Evolutionary conservation across 1,284 basidiomycete species (phyloP).

Genomic region (Golubevia sp.): DNA sequence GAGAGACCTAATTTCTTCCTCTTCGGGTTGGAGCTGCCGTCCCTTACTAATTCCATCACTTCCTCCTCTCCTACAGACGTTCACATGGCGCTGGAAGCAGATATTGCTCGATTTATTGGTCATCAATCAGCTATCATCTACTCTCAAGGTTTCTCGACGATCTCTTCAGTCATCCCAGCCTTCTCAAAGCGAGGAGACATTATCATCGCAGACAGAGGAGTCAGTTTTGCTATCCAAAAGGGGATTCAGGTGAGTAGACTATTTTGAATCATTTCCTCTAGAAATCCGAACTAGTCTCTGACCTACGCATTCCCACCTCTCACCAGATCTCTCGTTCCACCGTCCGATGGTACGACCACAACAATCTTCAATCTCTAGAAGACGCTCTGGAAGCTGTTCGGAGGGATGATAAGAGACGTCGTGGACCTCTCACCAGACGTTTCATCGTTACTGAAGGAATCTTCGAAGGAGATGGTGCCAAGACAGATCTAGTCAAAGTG

Average conservation of each 20-base stretch:
- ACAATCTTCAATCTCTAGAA: slow-evolving; percentile 46
- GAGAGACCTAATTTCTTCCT: not conserved
- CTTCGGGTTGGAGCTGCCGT: no score
- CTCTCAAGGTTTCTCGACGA: slow-evolving; percentile 57
- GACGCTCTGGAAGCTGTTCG: slow-evolving; percentile 37
- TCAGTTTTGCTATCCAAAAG: slow-evolving; percentile 58
- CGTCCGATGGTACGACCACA: slow-evolving; percentile 54
- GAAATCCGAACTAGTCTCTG: not conserved
- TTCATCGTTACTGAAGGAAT: slow-evolving; percentile 60
- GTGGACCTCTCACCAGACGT: slow-evolving; percentile 45
- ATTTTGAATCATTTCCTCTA: not conserved
- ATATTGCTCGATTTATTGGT: slow-evolving; percentile 49
- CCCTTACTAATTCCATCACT: not conserved
- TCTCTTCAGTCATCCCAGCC: slow-evolving; percentile 54
- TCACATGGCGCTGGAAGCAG: slow-evolving; percentile 53
- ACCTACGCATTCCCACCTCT: not conserved
- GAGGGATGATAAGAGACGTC: slow-evolving; percentile 28
- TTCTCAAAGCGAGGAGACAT: slow-evolving; percentile 60
- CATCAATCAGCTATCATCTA: slow-evolving; percentile 56
- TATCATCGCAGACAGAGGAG: slow-evolving; percentile 55
- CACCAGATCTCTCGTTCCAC: slow-evolving; percentile 45
- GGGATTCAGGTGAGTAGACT: slow-evolving; percentile 32
- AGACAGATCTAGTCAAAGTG: slow-evolving; percentile 40
- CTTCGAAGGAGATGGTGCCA: slow-evolving; percentile 54
- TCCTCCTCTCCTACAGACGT: slow-evolving; percentile 23